Evolutionary conservation across 2,329 filamentous ascomycete species (phyloP).

Genomic region (Xylaria sp.): DNA sequence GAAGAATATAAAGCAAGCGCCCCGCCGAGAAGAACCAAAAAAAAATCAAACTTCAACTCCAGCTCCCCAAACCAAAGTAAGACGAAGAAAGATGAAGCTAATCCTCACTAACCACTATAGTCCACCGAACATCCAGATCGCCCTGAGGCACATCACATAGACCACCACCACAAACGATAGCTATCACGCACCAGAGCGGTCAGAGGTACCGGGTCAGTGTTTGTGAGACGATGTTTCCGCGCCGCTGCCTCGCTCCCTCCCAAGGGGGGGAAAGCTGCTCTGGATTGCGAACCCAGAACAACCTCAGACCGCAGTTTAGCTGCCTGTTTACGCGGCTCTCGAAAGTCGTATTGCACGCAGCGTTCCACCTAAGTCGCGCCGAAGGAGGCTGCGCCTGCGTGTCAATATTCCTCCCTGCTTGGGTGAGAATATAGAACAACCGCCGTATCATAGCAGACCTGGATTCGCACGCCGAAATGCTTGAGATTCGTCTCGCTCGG

Average conservation of each 20-base stretch:
- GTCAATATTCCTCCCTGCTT: background rate
- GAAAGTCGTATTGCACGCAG: conserved; percentile 14
- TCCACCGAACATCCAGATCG: background rate
- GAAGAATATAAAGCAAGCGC: background rate
- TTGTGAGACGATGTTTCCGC: background rate
- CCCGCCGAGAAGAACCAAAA: background rate
- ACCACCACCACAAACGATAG: background rate
- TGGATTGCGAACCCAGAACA: conserved; percentile 14
- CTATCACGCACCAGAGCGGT: background rate
- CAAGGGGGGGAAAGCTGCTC: conserved; percentile 7
- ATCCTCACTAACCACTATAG: background rate
- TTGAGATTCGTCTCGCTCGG: conserved; percentile 3
- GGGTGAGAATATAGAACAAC: background rate
- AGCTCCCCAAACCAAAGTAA: background rate
- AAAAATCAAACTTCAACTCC: background rate
- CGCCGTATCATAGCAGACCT: conserved; percentile 16
- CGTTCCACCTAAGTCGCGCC: background rate
- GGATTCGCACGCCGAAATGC: background rate
- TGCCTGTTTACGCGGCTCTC: background rate
- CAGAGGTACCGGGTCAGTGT: conserved; percentile 8
- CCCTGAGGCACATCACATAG: background rate
- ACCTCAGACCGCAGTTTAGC: background rate
- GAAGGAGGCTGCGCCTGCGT: conserved; percentile 5
- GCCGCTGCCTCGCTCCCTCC: background rate
- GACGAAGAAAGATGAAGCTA: background rate